Percentiles rank a stretch among this genome's conserved stretches.
Conservation (phyloP, 2,329 filamentous ascomycete species). For the Lojkania enalia region DNA sequence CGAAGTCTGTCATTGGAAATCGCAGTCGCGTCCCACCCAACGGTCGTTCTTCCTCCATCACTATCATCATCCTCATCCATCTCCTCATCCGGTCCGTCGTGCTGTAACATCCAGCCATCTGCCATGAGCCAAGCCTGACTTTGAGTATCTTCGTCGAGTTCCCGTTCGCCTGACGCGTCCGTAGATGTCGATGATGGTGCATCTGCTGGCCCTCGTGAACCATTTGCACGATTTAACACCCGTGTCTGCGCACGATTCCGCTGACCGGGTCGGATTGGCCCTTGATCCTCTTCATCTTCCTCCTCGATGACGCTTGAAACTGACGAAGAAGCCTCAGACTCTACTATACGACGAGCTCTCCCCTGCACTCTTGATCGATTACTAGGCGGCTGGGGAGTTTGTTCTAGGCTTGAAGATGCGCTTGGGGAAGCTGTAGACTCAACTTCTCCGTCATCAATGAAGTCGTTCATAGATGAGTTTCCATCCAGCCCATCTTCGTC, state of each 20-base stretch:
- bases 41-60: constrained; percentile 49
- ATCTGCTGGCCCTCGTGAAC: constrained; percentile 33
- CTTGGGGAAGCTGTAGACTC: constrained; percentile 27
- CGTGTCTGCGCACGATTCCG: constrained; percentile 35
- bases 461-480: constrained; percentile 49
- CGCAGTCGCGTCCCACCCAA: constrained; percentile 23
- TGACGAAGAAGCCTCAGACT: constrained; percentile 45
- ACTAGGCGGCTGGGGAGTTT: constrained; percentile 33
- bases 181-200: constrained; percentile 41
- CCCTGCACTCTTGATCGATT: constrained; percentile 26
- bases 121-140: constrained; percentile 40
- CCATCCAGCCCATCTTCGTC: constrained; percentile 43
- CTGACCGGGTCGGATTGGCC: constrained; percentile 39
- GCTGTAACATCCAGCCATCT: constrained; percentile 45
- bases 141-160: constrained; percentile 46
- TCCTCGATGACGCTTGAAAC: constrained; percentile 40
- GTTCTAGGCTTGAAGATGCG: constrained; percentile 35
- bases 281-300: constrained; percentile 43
- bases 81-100: constrained; percentile 41
- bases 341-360: constrained; percentile 41
- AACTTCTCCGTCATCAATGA: constrained; percentile 44
- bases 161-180: constrained; percentile 38
- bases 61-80: constrained; percentile 47
- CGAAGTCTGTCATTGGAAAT: constrained; percentile 50
- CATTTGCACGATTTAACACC: constrained; percentile 39